These are phyloP conservation scores for Amanita thiersii DNA, from an alignment of 768 basidiomycete genomes.

Conservation along the genomic window DNA sequence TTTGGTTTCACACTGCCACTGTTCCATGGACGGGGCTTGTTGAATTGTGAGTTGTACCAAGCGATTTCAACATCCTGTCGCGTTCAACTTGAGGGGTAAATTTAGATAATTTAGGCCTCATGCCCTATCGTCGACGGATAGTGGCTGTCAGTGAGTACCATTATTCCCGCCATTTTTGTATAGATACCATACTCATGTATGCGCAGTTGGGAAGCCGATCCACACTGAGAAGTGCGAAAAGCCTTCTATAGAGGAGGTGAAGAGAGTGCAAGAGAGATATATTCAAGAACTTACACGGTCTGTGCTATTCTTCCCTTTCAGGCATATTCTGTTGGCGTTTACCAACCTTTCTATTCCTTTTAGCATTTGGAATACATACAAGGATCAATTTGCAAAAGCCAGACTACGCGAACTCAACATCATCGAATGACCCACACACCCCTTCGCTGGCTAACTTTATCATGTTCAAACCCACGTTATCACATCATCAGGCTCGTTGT, in stretches of 20 bases:
- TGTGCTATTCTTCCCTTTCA: constrained; percentile 16
- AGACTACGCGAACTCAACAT: constrained; percentile 72
- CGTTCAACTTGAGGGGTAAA: not conserved
- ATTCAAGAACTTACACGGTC: constrained; percentile 90
- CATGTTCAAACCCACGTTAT: no score
- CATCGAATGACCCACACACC: constrained; percentile 68
- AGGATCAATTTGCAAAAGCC: constrained; percentile 85
- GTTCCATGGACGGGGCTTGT: constrained; percentile 92
- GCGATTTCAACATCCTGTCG: not conserved
- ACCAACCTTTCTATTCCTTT: not conserved
- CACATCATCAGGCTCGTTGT: no score
- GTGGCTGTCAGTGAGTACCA: constrained; percentile 85
- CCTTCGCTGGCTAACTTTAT: no score
- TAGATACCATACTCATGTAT: not conserved
- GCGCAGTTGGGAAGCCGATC: constrained; percentile 85
- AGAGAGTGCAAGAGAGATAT: constrained; percentile 73
- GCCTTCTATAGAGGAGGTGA: constrained; percentile 76
- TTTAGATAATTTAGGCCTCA: constrained; percentile 85
- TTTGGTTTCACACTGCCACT: constrained; percentile 96
- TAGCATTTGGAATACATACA: constrained; percentile 96
- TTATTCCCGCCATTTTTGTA: not conserved
- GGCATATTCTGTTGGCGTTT: constrained; percentile 1
- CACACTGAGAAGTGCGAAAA: constrained; percentile 68
- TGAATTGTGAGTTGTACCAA: constrained; percentile 66
- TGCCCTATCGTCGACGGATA: constrained; percentile 93